These are phyloP conservation scores for Raddia guianensis DNA, from an alignment of 176 grass and related monocot genomes.

Conservation along the genomic window DNA sequence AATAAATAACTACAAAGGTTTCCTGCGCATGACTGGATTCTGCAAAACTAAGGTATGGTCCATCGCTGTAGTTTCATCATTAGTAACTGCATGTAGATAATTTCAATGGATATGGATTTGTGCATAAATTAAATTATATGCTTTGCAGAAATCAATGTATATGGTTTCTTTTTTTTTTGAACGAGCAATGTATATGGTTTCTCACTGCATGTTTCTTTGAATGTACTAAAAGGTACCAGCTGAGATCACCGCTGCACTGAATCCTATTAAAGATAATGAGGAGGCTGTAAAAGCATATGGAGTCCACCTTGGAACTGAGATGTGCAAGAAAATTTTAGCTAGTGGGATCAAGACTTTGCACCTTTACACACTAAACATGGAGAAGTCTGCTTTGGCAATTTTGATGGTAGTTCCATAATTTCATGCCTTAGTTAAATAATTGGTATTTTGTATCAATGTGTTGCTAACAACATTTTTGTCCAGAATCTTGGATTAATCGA, in stretches of 20 bases:
- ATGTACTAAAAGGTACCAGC: slow-evolving; percentile 60
- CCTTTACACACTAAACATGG: slow-evolving; percentile 90
- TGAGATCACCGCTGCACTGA: slow-evolving; percentile 72
- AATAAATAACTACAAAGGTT: slow-evolving; percentile 90
- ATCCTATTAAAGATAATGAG: slow-evolving; percentile 89
- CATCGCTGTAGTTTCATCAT: slow-evolving; percentile 11
- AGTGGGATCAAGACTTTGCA: slow-evolving; percentile 84
- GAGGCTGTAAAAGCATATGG: slow-evolving; percentile 85
- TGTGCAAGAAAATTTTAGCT: slow-evolving; percentile 94
- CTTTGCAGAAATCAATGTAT: background rate
- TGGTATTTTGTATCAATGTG: slow-evolving; percentile 19
- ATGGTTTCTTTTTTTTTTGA: background rate
- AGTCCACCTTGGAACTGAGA: slow-evolving; percentile 83
- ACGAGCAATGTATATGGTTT: background rate
- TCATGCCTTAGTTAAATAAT: slow-evolving; percentile 19
- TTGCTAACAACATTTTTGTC: slow-evolving; percentile 18
- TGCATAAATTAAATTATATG: background rate
- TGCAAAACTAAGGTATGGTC: slow-evolving; percentile 83
- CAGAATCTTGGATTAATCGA: slow-evolving; percentile 89
- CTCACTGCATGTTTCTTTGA: background rate
- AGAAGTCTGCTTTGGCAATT: slow-evolving; percentile 82
- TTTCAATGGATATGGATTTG: slow-evolving; percentile 1
- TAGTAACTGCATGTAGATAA: slow-evolving; percentile 30
- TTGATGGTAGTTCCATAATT: slow-evolving; percentile 50
- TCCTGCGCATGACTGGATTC: slow-evolving; percentile 78